phyloP scores from a whole-genome alignment of 306 rosid genomes.

The Styphnolobium japonicum region DNA sequence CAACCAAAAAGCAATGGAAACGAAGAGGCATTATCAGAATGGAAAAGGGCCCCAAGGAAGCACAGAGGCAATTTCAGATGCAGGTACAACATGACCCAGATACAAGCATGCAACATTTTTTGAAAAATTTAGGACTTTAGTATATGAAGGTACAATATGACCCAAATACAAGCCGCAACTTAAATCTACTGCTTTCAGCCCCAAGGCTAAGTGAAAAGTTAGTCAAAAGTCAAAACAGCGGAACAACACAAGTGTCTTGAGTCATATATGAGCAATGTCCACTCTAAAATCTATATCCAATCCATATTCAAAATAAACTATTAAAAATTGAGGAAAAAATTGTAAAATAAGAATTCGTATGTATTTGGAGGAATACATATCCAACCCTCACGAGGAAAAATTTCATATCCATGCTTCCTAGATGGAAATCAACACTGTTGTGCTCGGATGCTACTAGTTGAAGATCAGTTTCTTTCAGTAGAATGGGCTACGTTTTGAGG shows the following conservation, averaged over 20 bases:
- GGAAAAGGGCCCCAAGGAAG: neutral
- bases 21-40: neutral
- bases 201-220: neutral
- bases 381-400: neutral
- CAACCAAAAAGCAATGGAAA: slow-evolving; percentile 15
- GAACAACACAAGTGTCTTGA: neutral
- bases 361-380: neutral
- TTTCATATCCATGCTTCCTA: neutral
- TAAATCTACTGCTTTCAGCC: too few relatives aligned
- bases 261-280: neutral
- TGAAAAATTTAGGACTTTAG: neutral
- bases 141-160: neutral
- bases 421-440: neutral
- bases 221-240: neutral
- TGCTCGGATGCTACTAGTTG: neutral
- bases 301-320: neutral
- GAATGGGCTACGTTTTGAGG: neutral
- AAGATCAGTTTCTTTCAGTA: slow-evolving; percentile 13
- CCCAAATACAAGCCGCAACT: neutral
- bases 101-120: neutral
- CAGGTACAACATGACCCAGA: neutral
- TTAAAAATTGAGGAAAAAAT: neutral
- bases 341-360: neutral
- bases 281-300: neutral
- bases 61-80: neutral